Evolutionary conservation across 148 eudicot species (phyloP), one percentile per base, ranked within the genome.

Genomic region (Bassia scoparia): DNA sequence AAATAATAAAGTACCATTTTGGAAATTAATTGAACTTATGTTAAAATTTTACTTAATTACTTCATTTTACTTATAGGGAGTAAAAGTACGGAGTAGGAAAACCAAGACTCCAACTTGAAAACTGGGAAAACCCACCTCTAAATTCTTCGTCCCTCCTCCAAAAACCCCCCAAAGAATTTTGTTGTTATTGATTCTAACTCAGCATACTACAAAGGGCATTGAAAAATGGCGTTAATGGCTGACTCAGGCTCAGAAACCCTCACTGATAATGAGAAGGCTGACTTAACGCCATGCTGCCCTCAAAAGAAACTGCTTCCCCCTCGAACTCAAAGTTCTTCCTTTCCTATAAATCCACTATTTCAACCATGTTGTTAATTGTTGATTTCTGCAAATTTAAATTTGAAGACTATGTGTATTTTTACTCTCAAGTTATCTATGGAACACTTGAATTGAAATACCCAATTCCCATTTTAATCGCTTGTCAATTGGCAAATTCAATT

Each of bases 321-420:
- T 93, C 77, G 98, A 93, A 78, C 88, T 93, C 71, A 93, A 93
- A 92, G 98, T 89, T 66, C 37, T 41, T 53, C 33, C 60, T 63
- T 26, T 12, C 29, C 27, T 71, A 4, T 13, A 10, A 41, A 21
- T 20, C 23, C 29, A n/a, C 9, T 11, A 41, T 20, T 66, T 58
- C 7, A 75, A 56, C 7, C 30, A 55, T 55, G n/a, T n/a, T n/a
- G n/a, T 75, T 6, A 21, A 6, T 54, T 27, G 29, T 15, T 20
- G 50, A 30, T 17, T 55, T 41, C 12, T 64, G 35, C 16, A 26
- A 1, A 24, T 21, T 49, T n/a, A n/a, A n/a, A n/a, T n/a, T 37
- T 12, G 20, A 63, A 20, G 48, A 37, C 26, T 21, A 37, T 31
- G 20, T 31, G 1, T 8, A 17, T 5, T 2, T 38, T 21, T 11